Evolutionary conservation across 2,329 filamentous ascomycete species (phyloP).

Genomic region (Trematosphaeria pertusa): DNA sequence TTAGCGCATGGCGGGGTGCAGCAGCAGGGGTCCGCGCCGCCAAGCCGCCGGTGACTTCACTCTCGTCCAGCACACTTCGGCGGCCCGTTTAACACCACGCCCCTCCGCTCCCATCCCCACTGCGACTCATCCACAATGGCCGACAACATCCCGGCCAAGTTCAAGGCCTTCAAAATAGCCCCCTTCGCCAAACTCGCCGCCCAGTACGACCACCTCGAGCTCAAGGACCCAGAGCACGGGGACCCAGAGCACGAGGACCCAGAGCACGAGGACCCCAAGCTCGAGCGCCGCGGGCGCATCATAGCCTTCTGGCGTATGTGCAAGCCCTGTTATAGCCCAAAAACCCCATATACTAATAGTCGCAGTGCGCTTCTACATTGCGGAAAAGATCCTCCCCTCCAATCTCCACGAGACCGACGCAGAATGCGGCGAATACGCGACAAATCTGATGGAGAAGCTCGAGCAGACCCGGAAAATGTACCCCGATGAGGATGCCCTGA

Average conservation of each 20-base stretch:
- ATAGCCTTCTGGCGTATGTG: constrained; percentile 92
- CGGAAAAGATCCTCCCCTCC: constrained; percentile 87
- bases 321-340: no score
- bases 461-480: constrained; percentile 81
- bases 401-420: constrained; percentile 79
- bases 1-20: constrained; percentile 26
- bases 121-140: constrained; percentile 64
- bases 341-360: background rate
- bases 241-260: no score
- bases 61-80: constrained; percentile 8
- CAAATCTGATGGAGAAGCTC: constrained; percentile 85
- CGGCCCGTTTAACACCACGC: background rate
- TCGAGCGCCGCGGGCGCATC: constrained; percentile 83
- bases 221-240: no score
- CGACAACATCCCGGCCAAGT: constrained; percentile 69
- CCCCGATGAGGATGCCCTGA: constrained; percentile 79
- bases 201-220: constrained; percentile 83
- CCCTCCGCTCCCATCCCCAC: constrained; percentile 1
- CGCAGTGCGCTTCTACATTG: constrained; percentile 66
- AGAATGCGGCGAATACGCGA: constrained; percentile 82
- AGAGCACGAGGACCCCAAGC: no score
- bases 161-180: constrained; percentile 82
- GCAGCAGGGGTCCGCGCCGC: constrained; percentile 11
- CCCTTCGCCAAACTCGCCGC: constrained; percentile 83
- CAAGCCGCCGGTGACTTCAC: constrained; percentile 13